Conservation (phyloP, 768 basidiomycete genomes). For the Lactifluus rugatus region DNA sequence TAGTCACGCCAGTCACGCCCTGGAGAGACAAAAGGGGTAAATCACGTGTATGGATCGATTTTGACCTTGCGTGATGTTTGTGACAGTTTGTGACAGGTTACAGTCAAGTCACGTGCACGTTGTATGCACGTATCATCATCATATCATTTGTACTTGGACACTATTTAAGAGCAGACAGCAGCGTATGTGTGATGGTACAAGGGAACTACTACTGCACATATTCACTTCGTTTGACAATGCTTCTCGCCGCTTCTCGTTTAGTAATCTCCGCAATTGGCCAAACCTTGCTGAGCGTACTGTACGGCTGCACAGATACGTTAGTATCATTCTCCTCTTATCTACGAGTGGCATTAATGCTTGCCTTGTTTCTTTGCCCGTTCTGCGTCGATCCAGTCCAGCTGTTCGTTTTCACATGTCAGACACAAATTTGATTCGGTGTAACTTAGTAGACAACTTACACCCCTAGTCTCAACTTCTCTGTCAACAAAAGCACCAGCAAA, state of each 20-base stretch:
- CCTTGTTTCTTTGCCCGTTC: not conserved
- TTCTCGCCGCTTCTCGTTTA: not conserved
- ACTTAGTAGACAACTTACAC: slow-evolving; percentile 26
- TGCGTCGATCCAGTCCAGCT: not conserved
- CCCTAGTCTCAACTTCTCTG: slow-evolving; percentile 46
- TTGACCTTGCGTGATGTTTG: too few species aligned
- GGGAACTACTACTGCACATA: not conserved
- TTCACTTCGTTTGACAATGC: not conserved
- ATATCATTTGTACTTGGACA: too few species aligned
- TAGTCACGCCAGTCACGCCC: too few species aligned
- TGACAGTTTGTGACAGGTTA: too few species aligned
- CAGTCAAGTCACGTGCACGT: too few species aligned
- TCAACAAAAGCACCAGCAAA: slow-evolving; percentile 45
- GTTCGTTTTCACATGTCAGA: not conserved
- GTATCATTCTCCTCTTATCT: not conserved
- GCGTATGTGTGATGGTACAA: not conserved
- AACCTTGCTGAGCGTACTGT: not conserved
- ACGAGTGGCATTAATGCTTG: not conserved
- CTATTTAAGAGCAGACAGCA: not conserved
- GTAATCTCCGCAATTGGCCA: not conserved
- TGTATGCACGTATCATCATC: too few species aligned
- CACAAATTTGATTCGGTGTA: not conserved
- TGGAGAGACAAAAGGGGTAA: too few species aligned
- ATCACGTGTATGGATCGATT: too few species aligned
- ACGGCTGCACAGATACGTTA: not conserved